Evolutionary conservation across 106 monocot species (phyloP), one percentile per base, ranked within the genome.

Genomic region (Posidonia australis): DNA sequence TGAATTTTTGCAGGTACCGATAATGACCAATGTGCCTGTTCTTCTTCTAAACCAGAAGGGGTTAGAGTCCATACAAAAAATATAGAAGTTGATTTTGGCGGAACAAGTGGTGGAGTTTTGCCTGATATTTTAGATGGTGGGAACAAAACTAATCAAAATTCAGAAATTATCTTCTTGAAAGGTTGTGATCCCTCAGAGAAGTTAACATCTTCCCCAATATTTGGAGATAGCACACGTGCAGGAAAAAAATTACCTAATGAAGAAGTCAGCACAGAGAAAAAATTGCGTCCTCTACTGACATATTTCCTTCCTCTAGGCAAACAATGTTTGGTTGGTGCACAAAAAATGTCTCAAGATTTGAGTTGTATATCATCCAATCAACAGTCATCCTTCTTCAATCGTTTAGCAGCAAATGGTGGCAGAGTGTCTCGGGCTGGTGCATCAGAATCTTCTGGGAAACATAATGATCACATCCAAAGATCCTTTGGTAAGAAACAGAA

Each of bases 401-500:
- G 21, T 10, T 62, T 43, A 0, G 29, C 5, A 11, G 12, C 10
- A 21, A 13, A 62, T 62, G 13, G 30, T 42, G 43, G 7, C 22
- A 22, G 11, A 9, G 43, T 23, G n/a, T 18, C 32, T 62, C 18
- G 17, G 21, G 61, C n/a, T 1, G 44, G 32, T 12, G 30, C 29
- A 19, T 20, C 20, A 44, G 13, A 7, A 62, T n/a, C 44, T 10
- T 18, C n/a, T n/a, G 42, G 6, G 10, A n/a, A 36, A n/a, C 20
- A 17, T 44, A 56, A 23, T 62, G 25, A 52, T 62, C 12, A 27
- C 10, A 5, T 2, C 13, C n/a, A 59, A 21, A 11, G 42, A n/a
- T 20, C 19, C 18, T 42, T 27, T 21, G 23, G 1, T 45, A 73
- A 60, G 30, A 65, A 62, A 30, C 67, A 65, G 19, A 44, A 27